These are phyloP conservation scores for Termitomyces sp. DNA, from an alignment of 768 basidiomycete species.

Conservation along the genomic window DNA sequence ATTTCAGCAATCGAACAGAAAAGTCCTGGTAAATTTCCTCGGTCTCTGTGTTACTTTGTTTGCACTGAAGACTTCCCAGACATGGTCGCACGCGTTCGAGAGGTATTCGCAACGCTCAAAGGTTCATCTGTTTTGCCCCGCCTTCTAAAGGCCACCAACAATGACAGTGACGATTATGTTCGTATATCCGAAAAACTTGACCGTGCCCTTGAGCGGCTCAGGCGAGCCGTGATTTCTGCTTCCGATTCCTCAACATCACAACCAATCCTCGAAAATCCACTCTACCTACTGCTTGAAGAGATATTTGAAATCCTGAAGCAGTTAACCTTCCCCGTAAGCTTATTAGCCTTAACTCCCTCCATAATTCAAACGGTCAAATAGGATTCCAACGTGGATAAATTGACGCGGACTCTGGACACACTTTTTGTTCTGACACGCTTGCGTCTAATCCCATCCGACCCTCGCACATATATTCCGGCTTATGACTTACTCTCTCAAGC, in stretches of 20 bases:
- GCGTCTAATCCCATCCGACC: conserved; percentile 31
- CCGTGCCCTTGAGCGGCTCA: conserved; percentile 54
- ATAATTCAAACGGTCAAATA: conserved; percentile 11
- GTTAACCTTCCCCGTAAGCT: conserved; percentile 23
- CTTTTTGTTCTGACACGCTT: conserved; percentile 49
- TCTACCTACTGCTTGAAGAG: conserved; percentile 28
- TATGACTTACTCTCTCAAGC: conserved; percentile 45
- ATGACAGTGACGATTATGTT: conserved; percentile 25
- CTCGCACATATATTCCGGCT: conserved; percentile 39
- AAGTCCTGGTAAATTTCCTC: conserved; percentile 8
- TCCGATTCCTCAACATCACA: conserved; percentile 28
- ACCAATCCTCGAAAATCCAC: conserved; percentile 3
- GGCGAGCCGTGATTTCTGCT: conserved; percentile 42
- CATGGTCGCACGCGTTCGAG: conserved; percentile 12
- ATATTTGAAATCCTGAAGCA: conserved; percentile 25
- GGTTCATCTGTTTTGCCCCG: conserved; percentile 10
- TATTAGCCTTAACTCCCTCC: neutral
- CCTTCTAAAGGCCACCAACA: conserved; percentile 5
- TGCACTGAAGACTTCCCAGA: conserved; percentile 7
- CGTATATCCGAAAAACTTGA: conserved; percentile 48
- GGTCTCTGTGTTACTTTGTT: neutral
- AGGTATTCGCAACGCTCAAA: conserved; percentile 15
- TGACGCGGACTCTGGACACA: conserved; percentile 48
- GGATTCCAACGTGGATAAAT: conserved; percentile 24
- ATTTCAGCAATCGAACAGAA: conserved; percentile 32